Base-by-base conservation (phyloP, 1,139 yeast genomes). In the Kluyveromyces sp. region DNA sequence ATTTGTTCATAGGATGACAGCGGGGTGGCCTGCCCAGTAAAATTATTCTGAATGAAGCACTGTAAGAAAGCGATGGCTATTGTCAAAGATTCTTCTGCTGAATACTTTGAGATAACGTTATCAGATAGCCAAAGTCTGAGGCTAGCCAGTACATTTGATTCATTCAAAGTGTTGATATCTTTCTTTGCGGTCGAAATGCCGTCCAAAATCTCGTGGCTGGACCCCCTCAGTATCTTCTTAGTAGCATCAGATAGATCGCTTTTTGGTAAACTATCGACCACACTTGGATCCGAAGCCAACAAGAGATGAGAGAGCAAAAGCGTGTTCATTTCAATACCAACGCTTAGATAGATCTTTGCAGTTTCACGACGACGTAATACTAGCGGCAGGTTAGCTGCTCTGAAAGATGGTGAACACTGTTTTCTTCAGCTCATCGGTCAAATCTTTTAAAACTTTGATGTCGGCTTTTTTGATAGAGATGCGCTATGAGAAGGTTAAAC, bases 1-100 rank as follows among this genome's bases (percentile, higher is more conserved):
- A 56, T 20, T 7, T 46, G 49, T 1, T 69, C 66, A 2, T 61
- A 56, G 2, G 69, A 57, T 2, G 64, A 65, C 32, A 68, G 57
- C 0, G 70, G 69, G 0, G 79, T 58, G 20, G 73, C 71, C 1
- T 97, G 97, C 3, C 97, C 97, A 0, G 96, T 86, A 59, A 74
- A 85, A 60, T 89, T 89, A 43, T 75, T 65, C 58, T 87, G 95
- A 18, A 84, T 66, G 57, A 83, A 89, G 1, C 76, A 61, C 56
- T 87, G 88, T 32, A 87, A 66, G 3, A 78, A 66, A 1, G 83
- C 71, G 44, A 82, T 68, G 3, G 83, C 85, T 13, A 66, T 42
- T 11, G 61, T 40, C 12, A 66, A 46, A 3, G 60, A 40, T 4
- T 42, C 30, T 18, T 33, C 13, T 19, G 18, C 2, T 3, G 41